Evolutionary conservation across 345 rosid genomes (phyloP).

Genomic region (Rhizophora mangle): DNA sequence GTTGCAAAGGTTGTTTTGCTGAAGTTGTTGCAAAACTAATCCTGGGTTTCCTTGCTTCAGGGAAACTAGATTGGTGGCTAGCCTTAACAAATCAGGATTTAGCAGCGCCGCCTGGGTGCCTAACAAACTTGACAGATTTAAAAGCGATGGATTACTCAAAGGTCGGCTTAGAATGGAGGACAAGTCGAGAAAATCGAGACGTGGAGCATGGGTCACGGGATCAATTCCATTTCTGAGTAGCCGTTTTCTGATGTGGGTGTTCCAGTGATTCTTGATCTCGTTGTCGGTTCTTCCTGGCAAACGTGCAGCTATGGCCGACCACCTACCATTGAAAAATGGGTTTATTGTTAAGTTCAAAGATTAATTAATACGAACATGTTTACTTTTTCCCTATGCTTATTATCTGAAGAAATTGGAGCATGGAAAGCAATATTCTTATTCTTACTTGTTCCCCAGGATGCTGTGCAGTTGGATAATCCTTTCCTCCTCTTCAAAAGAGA

Average conservation of each 20-base stretch:
- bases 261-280: slow-evolving; percentile 95
- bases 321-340: slow-evolving; percentile 40
- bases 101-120: slow-evolving; percentile 42
- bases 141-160: slow-evolving; percentile 39
- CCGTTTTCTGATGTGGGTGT: slow-evolving; percentile 87
- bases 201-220: slow-evolving; percentile 88
- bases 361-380: neutral
- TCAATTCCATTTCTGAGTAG: slow-evolving; percentile 84
- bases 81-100: slow-evolving; percentile 42
- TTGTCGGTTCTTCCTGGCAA: slow-evolving; percentile 97
- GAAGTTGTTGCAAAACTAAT: slow-evolving; percentile 31
- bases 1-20: slow-evolving; percentile 33
- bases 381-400: no score
- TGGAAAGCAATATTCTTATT: neutral
- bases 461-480: slow-evolving; percentile 83
- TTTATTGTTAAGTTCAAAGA: neutral
- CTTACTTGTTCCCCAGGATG: slow-evolving; percentile 85
- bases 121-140: slow-evolving; percentile 40
- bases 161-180: slow-evolving; percentile 59
- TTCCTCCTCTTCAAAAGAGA: slow-evolving; percentile 96
- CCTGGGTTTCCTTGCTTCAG: slow-evolving; percentile 52
- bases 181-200: slow-evolving; percentile 69
- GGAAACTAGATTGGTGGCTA: slow-evolving; percentile 39
- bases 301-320: slow-evolving; percentile 98
- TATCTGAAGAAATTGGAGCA: no score